Conservation (phyloP, 2,329 filamentous ascomycete species). For the Saccharata proteae region DNA sequence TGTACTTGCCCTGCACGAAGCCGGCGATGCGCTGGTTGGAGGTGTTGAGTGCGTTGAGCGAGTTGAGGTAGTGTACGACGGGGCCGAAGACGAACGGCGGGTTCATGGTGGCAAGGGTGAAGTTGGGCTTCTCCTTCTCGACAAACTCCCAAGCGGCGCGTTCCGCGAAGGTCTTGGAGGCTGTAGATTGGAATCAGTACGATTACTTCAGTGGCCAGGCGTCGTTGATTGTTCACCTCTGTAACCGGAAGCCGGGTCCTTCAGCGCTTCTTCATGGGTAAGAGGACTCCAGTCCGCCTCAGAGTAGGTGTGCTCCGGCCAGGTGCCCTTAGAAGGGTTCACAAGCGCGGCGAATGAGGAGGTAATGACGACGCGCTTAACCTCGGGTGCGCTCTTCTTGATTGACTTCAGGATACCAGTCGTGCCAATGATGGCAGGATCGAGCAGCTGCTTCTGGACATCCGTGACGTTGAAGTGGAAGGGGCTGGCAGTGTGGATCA, state of each 20-base stretch:
- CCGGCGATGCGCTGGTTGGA: slow-evolving; percentile 57
- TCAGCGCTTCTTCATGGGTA: slow-evolving; percentile 36
- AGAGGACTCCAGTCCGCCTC: slow-evolving; percentile 47
- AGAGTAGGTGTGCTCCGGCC: slow-evolving; percentile 38
- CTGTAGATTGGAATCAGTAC: slow-evolving; percentile 13
- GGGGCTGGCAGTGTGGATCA: slow-evolving; percentile 41
- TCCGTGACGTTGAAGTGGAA: slow-evolving; percentile 64
- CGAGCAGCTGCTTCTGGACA: slow-evolving; percentile 51
- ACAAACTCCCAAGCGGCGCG: slow-evolving; percentile 42
- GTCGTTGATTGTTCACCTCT: slow-evolving; percentile 16
- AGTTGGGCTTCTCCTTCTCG: slow-evolving; percentile 39
- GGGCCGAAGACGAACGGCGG: slow-evolving; percentile 40
- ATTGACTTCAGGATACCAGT: slow-evolving; percentile 50
- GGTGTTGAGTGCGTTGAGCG: slow-evolving; percentile 55
- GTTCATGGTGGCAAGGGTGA: slow-evolving; percentile 36
- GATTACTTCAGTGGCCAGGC: neutral
- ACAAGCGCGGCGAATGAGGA: slow-evolving; percentile 58
- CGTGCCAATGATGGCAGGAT: slow-evolving; percentile 52
- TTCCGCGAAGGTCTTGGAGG: slow-evolving; percentile 52
- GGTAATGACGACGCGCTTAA: slow-evolving; percentile 62
- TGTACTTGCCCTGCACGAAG: slow-evolving; percentile 50
- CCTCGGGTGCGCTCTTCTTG: slow-evolving; percentile 48
- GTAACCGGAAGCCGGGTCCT: slow-evolving; percentile 33
- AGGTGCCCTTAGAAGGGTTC: slow-evolving; percentile 40
- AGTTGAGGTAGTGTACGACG: slow-evolving; percentile 47